These are phyloP conservation scores for Petrea volubilis DNA, from an alignment of 257 asterid genomes.

Conservation along the genomic window DNA sequence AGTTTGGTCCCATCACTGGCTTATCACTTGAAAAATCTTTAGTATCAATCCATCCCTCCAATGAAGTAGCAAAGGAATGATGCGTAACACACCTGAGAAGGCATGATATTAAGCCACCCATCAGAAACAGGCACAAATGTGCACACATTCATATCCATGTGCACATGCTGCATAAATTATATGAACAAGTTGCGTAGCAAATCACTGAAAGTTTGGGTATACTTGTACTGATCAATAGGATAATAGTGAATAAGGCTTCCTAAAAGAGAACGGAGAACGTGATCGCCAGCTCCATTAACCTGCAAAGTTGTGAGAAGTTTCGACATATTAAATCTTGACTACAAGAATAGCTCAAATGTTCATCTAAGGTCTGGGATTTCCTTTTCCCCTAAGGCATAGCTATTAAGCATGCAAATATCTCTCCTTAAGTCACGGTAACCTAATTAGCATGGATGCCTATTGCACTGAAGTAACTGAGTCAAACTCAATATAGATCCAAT, in stretches of 20 bases:
- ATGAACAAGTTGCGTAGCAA: conserved; percentile 13
- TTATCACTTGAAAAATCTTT: conserved; percentile 64
- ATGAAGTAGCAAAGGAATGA: conserved; percentile 60
- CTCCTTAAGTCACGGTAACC: not conserved
- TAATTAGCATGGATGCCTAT: not conserved
- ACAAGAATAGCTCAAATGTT: conserved; percentile 12
- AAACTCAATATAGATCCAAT: not conserved
- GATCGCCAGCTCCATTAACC: conserved; percentile 99
- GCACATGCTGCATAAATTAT: conserved; percentile 11
- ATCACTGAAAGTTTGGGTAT: conserved; percentile 25
- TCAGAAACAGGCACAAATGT: conserved; percentile 7
- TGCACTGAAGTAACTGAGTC: not conserved
- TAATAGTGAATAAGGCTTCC: conserved; percentile 93
- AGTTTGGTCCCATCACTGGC: conserved; percentile 64
- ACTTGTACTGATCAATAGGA: conserved; percentile 96
- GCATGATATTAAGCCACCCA: conserved; percentile 21
- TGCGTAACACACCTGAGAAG: conserved; percentile 65
- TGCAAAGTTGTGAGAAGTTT: conserved; percentile 38
- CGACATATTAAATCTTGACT: conserved; percentile 14
- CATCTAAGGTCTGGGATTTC: not conserved
- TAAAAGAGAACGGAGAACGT: conserved; percentile 92
- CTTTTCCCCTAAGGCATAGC: conserved; percentile 1
- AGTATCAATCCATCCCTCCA: conserved; percentile 88
- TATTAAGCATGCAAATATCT: conserved; percentile 6
- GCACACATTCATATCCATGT: conserved; percentile 3